Evolutionary conservation across 352 stramenopile genomes (phyloP).

Genomic region (Lagenidium sp.): DNA sequence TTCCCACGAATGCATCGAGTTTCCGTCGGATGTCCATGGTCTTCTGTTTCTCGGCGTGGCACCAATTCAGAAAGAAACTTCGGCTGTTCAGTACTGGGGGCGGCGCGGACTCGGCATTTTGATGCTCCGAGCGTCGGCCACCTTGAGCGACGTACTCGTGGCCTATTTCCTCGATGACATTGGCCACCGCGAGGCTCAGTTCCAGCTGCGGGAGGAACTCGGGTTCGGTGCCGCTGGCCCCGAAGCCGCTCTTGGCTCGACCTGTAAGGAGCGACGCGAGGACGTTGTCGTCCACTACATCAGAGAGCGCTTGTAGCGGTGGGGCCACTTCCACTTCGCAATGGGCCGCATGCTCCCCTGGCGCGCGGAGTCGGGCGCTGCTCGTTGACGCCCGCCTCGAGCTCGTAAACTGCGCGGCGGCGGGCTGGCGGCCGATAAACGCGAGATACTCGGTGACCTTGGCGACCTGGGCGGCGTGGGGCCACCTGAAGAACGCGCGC

Average conservation of each 20-base stretch:
- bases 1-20: slow-evolving; percentile 9
- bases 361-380: slow-evolving; percentile 17
- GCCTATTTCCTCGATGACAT: slow-evolving; percentile 36
- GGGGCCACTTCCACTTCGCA: no score
- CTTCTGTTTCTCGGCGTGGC: slow-evolving; percentile 83
- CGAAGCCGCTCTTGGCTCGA: slow-evolving; percentile 57
- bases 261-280: slow-evolving; percentile 13
- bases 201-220: slow-evolving; percentile 52
- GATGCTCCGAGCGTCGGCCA: slow-evolving; percentile 59
- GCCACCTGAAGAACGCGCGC: slow-evolving; percentile 38
- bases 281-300: background rate
- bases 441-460: slow-evolving; percentile 59
- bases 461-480: slow-evolving; percentile 35
- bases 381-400: slow-evolving; percentile 47
- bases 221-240: slow-evolving; percentile 50
- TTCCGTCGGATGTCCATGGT: slow-evolving; percentile 67
- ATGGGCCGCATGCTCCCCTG: background rate
- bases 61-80: slow-evolving; percentile 85
- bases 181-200: slow-evolving; percentile 55
- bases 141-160: slow-evolving; percentile 66
- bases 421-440: slow-evolving; percentile 42
- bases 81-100: slow-evolving; percentile 61
- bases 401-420: slow-evolving; percentile 33
- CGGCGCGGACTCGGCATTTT: slow-evolving; percentile 26
- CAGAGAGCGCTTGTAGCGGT: background rate